Base-by-base conservation (phyloP, 805 yeast species). In the Yarrowia osloensis region DNA sequence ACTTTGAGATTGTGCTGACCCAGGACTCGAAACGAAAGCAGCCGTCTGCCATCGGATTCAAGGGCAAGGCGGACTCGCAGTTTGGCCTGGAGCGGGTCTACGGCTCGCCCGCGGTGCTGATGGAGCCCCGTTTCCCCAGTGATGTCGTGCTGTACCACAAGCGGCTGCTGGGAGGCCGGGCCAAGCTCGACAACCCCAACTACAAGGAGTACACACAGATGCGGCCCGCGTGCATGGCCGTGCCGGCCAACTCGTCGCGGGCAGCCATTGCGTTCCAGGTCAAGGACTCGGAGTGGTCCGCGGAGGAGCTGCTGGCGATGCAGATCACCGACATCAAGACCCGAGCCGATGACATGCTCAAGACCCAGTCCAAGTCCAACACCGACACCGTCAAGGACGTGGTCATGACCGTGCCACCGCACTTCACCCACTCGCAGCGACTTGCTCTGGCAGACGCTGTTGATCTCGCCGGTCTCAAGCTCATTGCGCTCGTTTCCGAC, bases 11-110 rank as follows among this genome's bases (percentile, higher is more conserved):
- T 46, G 88, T 95, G 15, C 80, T 95, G 69, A 91, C 98, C 4
- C 88, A 91, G 28, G 98, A 95, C 73, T 88, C 97, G 2, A 91
- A 92, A 77, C 83, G 99, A 68, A 95, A 95, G 75, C 98, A 94
- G 73, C 80, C 87, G 4, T 84, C 93, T 4, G 97, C 96, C 0
- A 72, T 95, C 13, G 87, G 90, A 0, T 81, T 93, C 69, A 84
- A 86, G 61, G 61, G 65, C 19, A 55, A 68, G 24, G 46, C 54
- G 21, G 59, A 50, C 28, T 40, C 50, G 19, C 42, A 33, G 29
- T 42, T 44, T 35, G 68, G 67, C 21, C 26, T 71, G 5, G 94
- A 89, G 73, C 82, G 98, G 71, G 79, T 85, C 0, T 91, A 86
- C 74, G 98, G 98, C 3, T 84, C 91, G 1, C 83, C 87, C n/a